Evolutionary conservation across 2,329 filamentous ascomycete species (phyloP), one percentile per base, ranked within the genome.

Genomic region (Eutypa lata): DNA sequence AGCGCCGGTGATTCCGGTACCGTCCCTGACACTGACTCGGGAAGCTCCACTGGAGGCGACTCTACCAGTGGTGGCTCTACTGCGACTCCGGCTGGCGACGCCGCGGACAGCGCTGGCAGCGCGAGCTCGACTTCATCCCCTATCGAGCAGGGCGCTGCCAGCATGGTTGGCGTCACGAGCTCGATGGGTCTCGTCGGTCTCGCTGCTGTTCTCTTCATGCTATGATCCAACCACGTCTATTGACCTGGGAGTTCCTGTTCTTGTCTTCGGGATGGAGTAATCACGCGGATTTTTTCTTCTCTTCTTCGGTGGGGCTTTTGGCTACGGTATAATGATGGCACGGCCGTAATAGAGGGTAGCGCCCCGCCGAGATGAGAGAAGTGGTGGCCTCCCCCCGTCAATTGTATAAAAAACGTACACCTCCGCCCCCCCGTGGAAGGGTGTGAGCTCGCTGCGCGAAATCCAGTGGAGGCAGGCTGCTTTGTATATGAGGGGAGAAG

Each of bases 101-200:
- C 35, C 46, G 24, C 48, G 18, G 50, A 55, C 7, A 22, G 53
- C 31, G 53, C 48, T 46, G 31, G 42, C 48, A n/a, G n/a, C 21
- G 24, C 56, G 0, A 33, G 33, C n/a, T 22, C 50, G 11, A 37
- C 54, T 19, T 43, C 35, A 38, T 44, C 53, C 7, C 53, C 56
- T 16, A 53, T 51, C 49, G 44, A 52, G 4, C 55, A 56, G 16
- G 62, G 47, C n/a, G 59, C 52, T 13, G 62, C 57, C 24, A 57
- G 51, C 45, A 31, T 50, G 4, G 51, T 78, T 56, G 60, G 70
- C 47, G 70, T 71, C 7, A 73, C 78, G 24, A 68, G 68, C 63
- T 68, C 73, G 16, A 59, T 76, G 55, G 68, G 69, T 42, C 68
- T 83, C 46, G 57, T 78, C 48, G 73, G 65, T 54, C 54, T 78